These are phyloP conservation scores for Rhizopogon vinicolor DNA, from an alignment of 768 basidiomycete species.

Conservation along the genomic window DNA sequence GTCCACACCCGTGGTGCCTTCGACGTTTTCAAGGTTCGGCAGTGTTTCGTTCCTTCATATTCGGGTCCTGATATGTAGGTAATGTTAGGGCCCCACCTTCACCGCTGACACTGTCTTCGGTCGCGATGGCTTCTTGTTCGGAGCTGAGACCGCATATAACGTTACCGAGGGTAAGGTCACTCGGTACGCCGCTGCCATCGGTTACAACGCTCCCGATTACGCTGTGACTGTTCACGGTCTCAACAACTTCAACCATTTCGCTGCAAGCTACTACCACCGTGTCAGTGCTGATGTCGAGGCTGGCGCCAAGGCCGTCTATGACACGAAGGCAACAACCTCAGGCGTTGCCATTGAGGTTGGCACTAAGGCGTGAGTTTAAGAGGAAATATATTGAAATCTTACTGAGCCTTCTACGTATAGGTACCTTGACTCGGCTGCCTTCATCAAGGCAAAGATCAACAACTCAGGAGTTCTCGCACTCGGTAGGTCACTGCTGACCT, in stretches of 20 bases:
- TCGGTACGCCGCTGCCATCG: constrained; percentile 87
- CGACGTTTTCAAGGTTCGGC: constrained; percentile 87
- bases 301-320: constrained; percentile 95
- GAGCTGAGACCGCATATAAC: constrained; percentile 96
- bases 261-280: constrained; percentile 97
- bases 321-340: constrained; percentile 83
- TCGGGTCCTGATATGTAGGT: constrained; percentile 4
- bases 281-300: constrained; percentile 90
- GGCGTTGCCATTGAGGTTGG: constrained; percentile 93
- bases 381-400: neutral
- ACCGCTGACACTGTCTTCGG: constrained; percentile 94
- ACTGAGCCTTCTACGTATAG: constrained; percentile 27
- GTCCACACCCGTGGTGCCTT: constrained; percentile 88
- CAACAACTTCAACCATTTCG: constrained; percentile 90
- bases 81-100: constrained; percentile 85
- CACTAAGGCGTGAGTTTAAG: constrained; percentile 75
- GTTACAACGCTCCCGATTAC: constrained; percentile 96
- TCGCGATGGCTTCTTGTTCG: constrained; percentile 95
- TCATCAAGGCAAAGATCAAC: constrained; percentile 99
- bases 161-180: constrained; percentile 90
- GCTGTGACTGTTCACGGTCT: constrained; percentile 92
- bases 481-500: constrained; percentile 36
- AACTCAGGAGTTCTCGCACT: constrained; percentile 88
- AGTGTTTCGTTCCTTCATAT: neutral
- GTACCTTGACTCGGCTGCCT: constrained; percentile 83